Base-by-base conservation (phyloP, 2,329 filamentous ascomycete genomes). In the Beauveria medogensis region DNA sequence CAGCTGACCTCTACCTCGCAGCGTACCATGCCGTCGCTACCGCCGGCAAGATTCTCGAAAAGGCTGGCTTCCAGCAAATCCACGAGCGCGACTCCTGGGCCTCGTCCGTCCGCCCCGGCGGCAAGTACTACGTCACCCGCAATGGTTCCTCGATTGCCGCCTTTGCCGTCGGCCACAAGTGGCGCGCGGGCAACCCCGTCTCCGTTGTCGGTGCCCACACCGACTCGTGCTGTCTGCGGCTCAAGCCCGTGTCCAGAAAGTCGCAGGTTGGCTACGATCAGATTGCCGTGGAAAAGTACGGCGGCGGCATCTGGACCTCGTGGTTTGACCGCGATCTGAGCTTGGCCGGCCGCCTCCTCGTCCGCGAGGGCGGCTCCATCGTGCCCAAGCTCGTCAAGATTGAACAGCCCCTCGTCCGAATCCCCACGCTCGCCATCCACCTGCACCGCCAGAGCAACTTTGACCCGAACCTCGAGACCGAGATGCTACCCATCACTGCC, bases 271-370 rank as follows among this genome's bases (percentile, higher is more conserved):
- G 93, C 14, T 99, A 94, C 74, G 77, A 97, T 64, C 94, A 99
- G 76, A 87, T 99, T 61, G 94, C 92, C 58, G 93, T 97, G 56
- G 94, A 99, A 80, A 93, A 91, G 2, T 99, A 99, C 71, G 94
- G 94, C 58, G 94, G 94, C 64, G 94, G 94, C 60, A 87, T 97
- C 69, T 97, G 93, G 93, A 92, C 97, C 75, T 96, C 91, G 52
- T 99, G 89, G 94, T 99, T 99, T 71, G 94, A 99, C 74, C 87
- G 94, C 55, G 94, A 99, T 73, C 79, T 99, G 64, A 89, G 90
- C 68, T 86, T 97, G 59, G 94, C 94, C 37, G 94, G 94, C 9
- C 84, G 94, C 63, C 90, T 90, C 16, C 87, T 97, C 79, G 90
- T 94, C 60, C 86, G 83, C 67, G 86, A 87, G 61, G 82, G 82